Evolutionary conservation across 306 rosid genomes (phyloP).

Genomic region (Glycine soja): DNA sequence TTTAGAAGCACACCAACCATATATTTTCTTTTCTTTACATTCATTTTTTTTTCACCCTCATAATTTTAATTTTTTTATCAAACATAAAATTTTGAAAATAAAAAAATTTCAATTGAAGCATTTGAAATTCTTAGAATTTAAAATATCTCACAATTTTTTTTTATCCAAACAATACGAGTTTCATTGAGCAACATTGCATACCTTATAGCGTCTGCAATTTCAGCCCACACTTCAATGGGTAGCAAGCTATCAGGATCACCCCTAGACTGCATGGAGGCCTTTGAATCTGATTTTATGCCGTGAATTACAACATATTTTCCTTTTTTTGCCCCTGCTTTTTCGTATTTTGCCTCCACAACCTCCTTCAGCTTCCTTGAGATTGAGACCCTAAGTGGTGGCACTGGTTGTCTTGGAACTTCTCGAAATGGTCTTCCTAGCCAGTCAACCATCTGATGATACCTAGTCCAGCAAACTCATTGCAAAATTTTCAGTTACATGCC

Average conservation of each 20-base stretch:
- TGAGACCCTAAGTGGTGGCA: slow-evolving; percentile 73
- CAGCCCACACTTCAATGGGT: slow-evolving; percentile 81
- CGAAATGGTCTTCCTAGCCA: slow-evolving; percentile 86
- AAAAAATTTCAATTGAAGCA: too few species aligned
- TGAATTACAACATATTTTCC: slow-evolving; percentile 87
- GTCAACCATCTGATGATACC: slow-evolving; percentile 93
- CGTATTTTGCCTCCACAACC: slow-evolving; percentile 68
- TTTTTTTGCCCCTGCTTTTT: slow-evolving; percentile 66
- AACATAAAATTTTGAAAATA: too few species aligned
- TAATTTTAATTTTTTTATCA: too few species aligned
- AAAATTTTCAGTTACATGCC: slow-evolving; percentile 20
- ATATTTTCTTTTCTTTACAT: too few species aligned
- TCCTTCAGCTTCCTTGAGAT: slow-evolving; percentile 87
- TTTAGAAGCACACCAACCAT: too few species aligned
- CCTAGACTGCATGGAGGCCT: slow-evolving; percentile 93
- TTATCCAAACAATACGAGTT: background rate
- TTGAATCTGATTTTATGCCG: slow-evolving; percentile 85
- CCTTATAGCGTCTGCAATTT: slow-evolving; percentile 61
- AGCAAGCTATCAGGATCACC: slow-evolving; percentile 90
- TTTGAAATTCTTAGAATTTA: too few species aligned
- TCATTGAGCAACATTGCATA: slow-evolving; percentile 3
- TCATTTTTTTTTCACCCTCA: too few species aligned
- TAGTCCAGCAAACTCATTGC: slow-evolving; percentile 47
- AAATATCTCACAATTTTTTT: too few species aligned
- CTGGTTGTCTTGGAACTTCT: slow-evolving; percentile 63